Base-by-base conservation (phyloP, 106 monocot species). In the Alisma plantagoaquatica region DNA sequence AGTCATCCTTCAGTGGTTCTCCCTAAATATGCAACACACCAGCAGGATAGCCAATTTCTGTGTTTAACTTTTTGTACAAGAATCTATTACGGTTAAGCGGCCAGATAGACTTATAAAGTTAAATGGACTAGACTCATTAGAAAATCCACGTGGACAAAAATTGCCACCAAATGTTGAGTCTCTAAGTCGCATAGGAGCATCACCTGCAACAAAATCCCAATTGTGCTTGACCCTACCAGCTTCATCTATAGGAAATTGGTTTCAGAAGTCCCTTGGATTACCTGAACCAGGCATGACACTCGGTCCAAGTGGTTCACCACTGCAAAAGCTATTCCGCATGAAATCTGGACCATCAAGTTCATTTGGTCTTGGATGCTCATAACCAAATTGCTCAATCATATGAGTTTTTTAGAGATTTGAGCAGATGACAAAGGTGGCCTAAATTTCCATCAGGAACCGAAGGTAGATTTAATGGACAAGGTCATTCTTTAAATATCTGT, bases 221-320 rank as follows among this genome's bases (percentile, higher is more conserved):
- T 33, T 5, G n/a, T n/a, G n/a, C n/a, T n/a, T n/a, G n/a, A n/a
- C n/a, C n/a, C 62, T 58, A 59, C 29, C 10, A 7, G 53, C 10
- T 28, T 69, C 62, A 27, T 38, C 64, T 51, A 15, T 30, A 38
- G 63, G 56, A 8, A 61, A 28, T 42, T 56, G 30, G 35, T 14
- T 38, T 7, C 14, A 14, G 35, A 38, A 38, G 3, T 26, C 22
- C 15, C 47, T 42, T 10, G 54, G 3, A 51, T 47, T 51, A 55
- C 66, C 41, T 52, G 31, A 14, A 4, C 33, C 31, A 24, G 57
- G n/a, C 3, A 54, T 29, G 46, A 11, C 28, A 2, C 28, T 49
- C n/a, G n/a, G n/a, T 3, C 31, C 58, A 62, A 41, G 23, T 10
- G 42, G 41, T 19, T 67, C 75, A 51, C 66, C 73, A 31, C 45